Evolutionary conservation across 495 filamentous ascomycete species (phyloP).

Genomic region (Arthonia radiata): DNA sequence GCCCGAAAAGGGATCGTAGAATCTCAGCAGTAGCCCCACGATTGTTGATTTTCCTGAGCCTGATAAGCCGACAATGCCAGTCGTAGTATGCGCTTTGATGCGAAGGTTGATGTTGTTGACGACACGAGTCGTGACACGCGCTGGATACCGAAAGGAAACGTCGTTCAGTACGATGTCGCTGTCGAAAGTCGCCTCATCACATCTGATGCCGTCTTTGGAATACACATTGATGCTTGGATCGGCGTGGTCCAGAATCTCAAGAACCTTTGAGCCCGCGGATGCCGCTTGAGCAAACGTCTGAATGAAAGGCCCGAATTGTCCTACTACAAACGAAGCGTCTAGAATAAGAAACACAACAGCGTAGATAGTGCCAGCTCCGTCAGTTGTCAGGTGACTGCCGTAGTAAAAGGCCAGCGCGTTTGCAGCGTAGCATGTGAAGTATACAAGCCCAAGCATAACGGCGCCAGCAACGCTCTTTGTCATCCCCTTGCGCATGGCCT

Average conservation of each 20-base stretch:
- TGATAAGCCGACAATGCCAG: slow-evolving; percentile 8
- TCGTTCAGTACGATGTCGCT: slow-evolving; percentile 6
- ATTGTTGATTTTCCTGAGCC: slow-evolving; percentile 7
- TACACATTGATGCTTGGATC: slow-evolving; percentile 13
- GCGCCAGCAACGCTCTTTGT: slow-evolving; percentile 35
- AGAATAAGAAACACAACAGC: slow-evolving; percentile 42
- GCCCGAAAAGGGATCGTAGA: slow-evolving; percentile 6
- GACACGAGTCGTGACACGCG: slow-evolving; percentile 4
- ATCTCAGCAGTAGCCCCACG: slow-evolving; percentile 2
- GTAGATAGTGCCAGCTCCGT: slow-evolving; percentile 31
- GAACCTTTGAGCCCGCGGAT: slow-evolving; percentile 19
- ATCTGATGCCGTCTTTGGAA: slow-evolving; percentile 7
- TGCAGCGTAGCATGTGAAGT: slow-evolving; percentile 38
- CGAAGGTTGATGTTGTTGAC: slow-evolving; percentile 5
- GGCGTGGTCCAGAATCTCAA: slow-evolving; percentile 21
- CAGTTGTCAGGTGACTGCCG: slow-evolving; percentile 27
- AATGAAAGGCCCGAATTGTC: slow-evolving; percentile 19
- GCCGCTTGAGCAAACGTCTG: slow-evolving; percentile 24
- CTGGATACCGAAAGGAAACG: slow-evolving; percentile 11
- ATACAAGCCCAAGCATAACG: slow-evolving; percentile 36
- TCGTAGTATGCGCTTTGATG: slow-evolving; percentile 5
- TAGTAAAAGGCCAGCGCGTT: slow-evolving; percentile 46
- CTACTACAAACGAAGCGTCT: slow-evolving; percentile 26
- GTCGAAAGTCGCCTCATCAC: background rate
- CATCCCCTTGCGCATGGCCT: slow-evolving; percentile 23